A percentile compares a stretch with the other conserved stretches of the same genome.
Conservation (phyloP, 129 eudicot species). For the Flaveria sonorensis region DNA sequence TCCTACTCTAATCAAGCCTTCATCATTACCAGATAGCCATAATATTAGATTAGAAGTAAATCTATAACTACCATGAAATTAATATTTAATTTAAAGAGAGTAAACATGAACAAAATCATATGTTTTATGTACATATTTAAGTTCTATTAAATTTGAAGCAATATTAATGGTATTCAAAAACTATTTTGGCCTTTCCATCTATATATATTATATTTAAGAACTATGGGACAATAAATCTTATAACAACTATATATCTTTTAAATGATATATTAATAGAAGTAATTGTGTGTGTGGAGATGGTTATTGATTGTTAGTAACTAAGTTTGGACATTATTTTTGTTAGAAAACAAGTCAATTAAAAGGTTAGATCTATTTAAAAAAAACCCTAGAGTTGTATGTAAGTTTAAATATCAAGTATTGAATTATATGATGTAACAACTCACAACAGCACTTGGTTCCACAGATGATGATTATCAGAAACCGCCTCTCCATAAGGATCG, state of each 20-base stretch:
- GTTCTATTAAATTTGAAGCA: background rate
- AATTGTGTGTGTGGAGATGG: background rate
- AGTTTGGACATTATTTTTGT: background rate
- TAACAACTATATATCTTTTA: background rate
- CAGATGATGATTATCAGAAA: constrained; percentile 56
- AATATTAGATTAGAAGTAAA: constrained; percentile 12
- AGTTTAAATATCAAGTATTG: constrained; percentile 5
- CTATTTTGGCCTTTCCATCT: background rate
- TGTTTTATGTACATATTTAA: background rate
- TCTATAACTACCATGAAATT: background rate
- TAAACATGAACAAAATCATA: background rate
- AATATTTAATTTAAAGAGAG: background rate
- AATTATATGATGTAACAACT: constrained; percentile 23
- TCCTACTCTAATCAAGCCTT: constrained; percentile 29
- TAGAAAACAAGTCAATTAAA: background rate
- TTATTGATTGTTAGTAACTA: constrained; percentile 4
- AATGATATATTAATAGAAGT: background rate
- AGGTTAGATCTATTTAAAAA: background rate
- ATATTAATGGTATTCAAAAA: background rate
- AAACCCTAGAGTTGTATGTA: background rate
- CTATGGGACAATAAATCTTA: background rate
- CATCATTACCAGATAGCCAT: constrained; percentile 32
- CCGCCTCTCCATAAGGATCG: constrained; percentile 56
- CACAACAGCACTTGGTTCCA: constrained; percentile 65
- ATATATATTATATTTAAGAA: background rate